Conservation (phyloP, 129 eudicot species). For the Helianthus annuus region HanXRQr2.0-SUNRISE NC_035442.2:8055769-8056268, state of each 20-base stretch:
- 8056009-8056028: conserved; percentile 10
- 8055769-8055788: conserved; percentile 44
- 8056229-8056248: conserved; percentile 20
- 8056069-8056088: conserved; percentile 31
- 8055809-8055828: conserved; percentile 31
- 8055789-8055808: conserved; percentile 39
- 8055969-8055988: conserved; percentile 22
- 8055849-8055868: conserved; percentile 17
- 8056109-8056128: conserved; percentile 27
- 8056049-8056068: conserved; percentile 29
- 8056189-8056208: conserved; percentile 24
- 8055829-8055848: conserved; percentile 21
- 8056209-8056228: conserved; percentile 21
- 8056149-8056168: conserved; percentile 30
- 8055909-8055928: conserved; percentile 33
- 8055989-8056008: conserved; percentile 19
- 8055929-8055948: conserved; percentile 39
- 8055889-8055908: conserved; percentile 32
- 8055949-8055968: conserved; percentile 38
- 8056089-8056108: conserved; percentile 25
- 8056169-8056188: conserved; percentile 18
- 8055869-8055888: conserved; percentile 24
- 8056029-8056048: conserved; percentile 36
- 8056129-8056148: conserved; percentile 31
- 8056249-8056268: conserved; percentile 11